These are phyloP conservation scores for Dipteronia dyeriana DNA, from an alignment of 345 rosid species.

Conservation along the genomic window DNA sequence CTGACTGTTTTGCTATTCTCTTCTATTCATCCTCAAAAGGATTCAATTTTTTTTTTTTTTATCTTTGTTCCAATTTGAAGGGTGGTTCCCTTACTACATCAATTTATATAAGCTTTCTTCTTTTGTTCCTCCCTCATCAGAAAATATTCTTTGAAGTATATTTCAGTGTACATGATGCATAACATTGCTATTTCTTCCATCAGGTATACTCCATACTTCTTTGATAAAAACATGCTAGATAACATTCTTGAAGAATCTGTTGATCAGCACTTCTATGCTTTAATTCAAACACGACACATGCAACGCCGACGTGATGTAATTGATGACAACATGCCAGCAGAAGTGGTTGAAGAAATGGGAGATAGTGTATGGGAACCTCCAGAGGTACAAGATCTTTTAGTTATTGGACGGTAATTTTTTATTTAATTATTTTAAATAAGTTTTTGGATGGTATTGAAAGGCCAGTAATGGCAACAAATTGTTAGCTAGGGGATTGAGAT, in stretches of 20 bases:
- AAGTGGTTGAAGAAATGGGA: slow-evolving; percentile 85
- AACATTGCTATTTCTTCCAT: slow-evolving; percentile 17
- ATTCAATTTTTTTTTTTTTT: background rate
- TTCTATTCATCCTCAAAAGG: background rate
- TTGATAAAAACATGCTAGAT: slow-evolving; percentile 88
- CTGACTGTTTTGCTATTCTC: background rate
- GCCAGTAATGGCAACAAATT: slow-evolving; percentile 5
- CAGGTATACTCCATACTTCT: slow-evolving; percentile 99
- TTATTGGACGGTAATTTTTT: background rate
- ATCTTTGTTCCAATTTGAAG: background rate
- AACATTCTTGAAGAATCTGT: slow-evolving; percentile 94
- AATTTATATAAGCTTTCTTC: background rate
- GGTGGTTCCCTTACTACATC: background rate
- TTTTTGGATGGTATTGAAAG: background rate
- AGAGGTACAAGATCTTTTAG: slow-evolving; percentile 55
- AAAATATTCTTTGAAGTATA: background rate
- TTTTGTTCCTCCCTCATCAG: background rate
- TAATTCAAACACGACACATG: slow-evolving; percentile 87
- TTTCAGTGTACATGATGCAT: slow-evolving; percentile 19
- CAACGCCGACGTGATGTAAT: slow-evolving; percentile 78
- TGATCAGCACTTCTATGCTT: slow-evolving; percentile 83
- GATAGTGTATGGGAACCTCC: slow-evolving; percentile 88
- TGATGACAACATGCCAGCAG: slow-evolving; percentile 78
- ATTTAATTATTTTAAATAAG: too few species aligned
- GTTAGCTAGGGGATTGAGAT: slow-evolving; percentile 13